Evolutionary conservation across 1,284 basidiomycete species (phyloP), one percentile per base, ranked within the genome.

Genomic region (Rhodofomes roseus): DNA sequence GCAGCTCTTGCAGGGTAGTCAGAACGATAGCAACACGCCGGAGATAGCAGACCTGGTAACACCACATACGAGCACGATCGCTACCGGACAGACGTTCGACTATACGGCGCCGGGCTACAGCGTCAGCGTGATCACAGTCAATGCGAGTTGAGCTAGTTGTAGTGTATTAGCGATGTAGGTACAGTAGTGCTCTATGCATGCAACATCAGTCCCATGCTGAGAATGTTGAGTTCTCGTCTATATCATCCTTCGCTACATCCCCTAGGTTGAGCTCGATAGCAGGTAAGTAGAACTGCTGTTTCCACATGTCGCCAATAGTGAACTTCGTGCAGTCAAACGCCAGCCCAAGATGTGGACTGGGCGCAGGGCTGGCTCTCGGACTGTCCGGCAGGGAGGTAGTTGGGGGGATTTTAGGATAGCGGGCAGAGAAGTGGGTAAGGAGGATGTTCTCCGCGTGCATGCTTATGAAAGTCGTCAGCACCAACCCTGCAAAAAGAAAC

Each of bases 361-460:
- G 56, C 18, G 56, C 37, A 11, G 27, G 48, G 22, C 37, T 57
- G n/a, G 44, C 23, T 52, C 31, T 22, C 14, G 48, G 39, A 64
- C 50, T 44, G 2, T 60, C 0, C 62, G 66, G 50, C 58, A 56
- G 36, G 60, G 50, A 57, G 36, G 37, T 54, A 57, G 54, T 55
- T 44, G 81, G 80, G 1, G 93, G 91, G 68, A 95, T 79, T 68
- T 93, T 95, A 14, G 95, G 95, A 73, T 97, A 97, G 12, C 96
- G 86, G 58, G 93, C 92, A 12, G 95, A 97, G 74, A 98, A 98
- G 73, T 98, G 96, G 1, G 95, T 98, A 25, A 98, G 81, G 37
- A 98, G 81, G 25, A 93, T 80, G 65, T 93, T 87, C 59, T 86
- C 77, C 0, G 94, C 95, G 7, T 82, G 79, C 93, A 96, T 96